Evolutionary conservation across 2,329 filamentous ascomycete species (phyloP), one percentile per base, ranked within the genome.

Genomic region (Neonectria hederae): DNA sequence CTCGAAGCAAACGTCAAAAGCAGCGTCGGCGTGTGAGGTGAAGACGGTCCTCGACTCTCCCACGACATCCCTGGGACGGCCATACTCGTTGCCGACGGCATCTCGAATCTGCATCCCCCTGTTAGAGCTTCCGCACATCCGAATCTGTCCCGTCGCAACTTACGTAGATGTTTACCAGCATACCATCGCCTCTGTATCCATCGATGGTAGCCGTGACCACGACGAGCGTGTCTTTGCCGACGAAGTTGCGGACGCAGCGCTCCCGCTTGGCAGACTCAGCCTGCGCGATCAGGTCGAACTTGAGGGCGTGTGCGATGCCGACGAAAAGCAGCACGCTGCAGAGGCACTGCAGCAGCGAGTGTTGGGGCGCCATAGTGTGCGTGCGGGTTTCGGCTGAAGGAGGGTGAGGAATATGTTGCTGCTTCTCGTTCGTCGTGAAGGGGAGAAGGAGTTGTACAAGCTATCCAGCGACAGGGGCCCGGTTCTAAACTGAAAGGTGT

Each of bases 1-100:
- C 81, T 97, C 92, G 77, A 97, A 97, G 86, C 95, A 99, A 56
- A 99, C 93, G 76, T 98, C 95, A 76, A 99, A 97, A 10, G 93
- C 92, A 35, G 93, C 92, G 80, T 98, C 94, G 55, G 90, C 90
- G 78, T 96, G 92, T 40, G 94, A 93, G 52, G 95, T 98, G 79
- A 99, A 99, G 54, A 95, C 93, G 78, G 94, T 94, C 77, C 95
- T 89, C 79, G 92, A 92, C 83, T 97, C 94, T 80, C 96, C 96
- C 17, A 90, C 92, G 65, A 98, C 89, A 76, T 99, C 94, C 82
- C 92, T 95, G 57, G 96, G 93, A 66, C 89, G 89, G 77, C 92
- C 94, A 81, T 98, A 97, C 81, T 98, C 94, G 82, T 99, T 99
- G 77, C 94, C 95, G 73, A 97, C 89, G 17, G 94, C 90, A 82